A percentile compares a stretch with the other conserved stretches of the same genome.
Evolutionary conservation across 768 basidiomycete species (phyloP).

Genomic region (Psilocybe cubensis): DNA sequence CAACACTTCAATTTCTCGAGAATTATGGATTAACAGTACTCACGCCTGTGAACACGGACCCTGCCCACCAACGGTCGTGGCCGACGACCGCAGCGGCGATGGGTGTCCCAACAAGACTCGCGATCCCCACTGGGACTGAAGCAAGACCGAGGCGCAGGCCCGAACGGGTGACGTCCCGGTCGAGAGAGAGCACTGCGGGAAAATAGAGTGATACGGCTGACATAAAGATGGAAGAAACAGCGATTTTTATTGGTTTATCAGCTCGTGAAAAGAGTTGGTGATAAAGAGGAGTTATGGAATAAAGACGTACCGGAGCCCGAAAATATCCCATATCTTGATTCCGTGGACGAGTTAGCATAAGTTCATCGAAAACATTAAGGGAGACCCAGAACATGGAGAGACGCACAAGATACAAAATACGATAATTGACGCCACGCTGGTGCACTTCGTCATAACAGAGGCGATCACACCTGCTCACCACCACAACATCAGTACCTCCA

Average conservation of each 20-base stretch:
- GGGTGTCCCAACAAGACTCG: slow-evolving; percentile 2
- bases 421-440: background rate
- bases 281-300: background rate
- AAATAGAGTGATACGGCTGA: background rate
- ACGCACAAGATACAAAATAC: background rate
- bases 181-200: background rate
- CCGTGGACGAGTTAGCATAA: no score
- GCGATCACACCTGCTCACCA: background rate
- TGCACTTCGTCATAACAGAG: slow-evolving; percentile 1
- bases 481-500: no score
- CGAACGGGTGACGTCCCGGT: background rate
- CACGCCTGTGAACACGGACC: background rate
- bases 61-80: background rate
- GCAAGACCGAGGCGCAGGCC: background rate
- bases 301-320: background rate
- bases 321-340: slow-evolving; percentile 1
- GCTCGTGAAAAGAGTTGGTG: no score
- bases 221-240: no score
- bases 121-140: slow-evolving; percentile 5
- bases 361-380: background rate
- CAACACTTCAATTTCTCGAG: no score
- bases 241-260: no score
- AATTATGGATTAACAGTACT: background rate
- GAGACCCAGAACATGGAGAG: no score
- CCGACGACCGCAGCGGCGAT: slow-evolving; percentile 2